These are phyloP conservation scores for Cornus kousa DNA, from an alignment of 148 eudicot species.

Conservation along the genomic window DNA sequence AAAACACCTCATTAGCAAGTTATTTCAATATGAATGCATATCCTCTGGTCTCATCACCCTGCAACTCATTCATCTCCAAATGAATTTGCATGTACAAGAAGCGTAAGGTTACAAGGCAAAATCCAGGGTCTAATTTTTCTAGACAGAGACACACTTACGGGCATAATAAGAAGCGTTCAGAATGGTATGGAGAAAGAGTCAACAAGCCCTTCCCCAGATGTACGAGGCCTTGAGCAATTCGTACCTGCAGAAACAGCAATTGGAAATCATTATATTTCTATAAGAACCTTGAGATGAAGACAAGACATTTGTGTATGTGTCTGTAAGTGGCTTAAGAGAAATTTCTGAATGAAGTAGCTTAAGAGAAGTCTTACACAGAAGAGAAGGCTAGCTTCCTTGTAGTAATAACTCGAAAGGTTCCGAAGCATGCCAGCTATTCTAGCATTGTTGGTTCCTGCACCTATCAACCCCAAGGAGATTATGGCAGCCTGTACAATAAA, in stretches of 20 bases:
- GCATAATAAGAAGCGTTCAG: slow-evolving; percentile 80
- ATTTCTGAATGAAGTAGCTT: not conserved
- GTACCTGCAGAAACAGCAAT: slow-evolving; percentile 57
- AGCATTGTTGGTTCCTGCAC: slow-evolving; percentile 98
- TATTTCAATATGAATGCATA: too few species aligned
- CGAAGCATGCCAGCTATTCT: slow-evolving; percentile 98
- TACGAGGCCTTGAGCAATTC: slow-evolving; percentile 95
- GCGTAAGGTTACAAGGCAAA: not conserved
- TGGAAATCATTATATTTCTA: not conserved
- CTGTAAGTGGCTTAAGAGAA: not conserved
- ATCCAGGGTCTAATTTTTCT: not conserved
- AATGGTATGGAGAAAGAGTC: slow-evolving; percentile 90
- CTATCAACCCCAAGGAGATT: slow-evolving; percentile 85
- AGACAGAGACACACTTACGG: slow-evolving; percentile 52
- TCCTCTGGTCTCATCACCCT: too few species aligned
- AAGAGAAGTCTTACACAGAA: slow-evolving; percentile 62
- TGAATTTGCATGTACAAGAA: too few species aligned
- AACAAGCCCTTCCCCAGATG: slow-evolving; percentile 93
- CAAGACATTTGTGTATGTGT: not conserved
- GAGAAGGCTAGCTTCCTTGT: slow-evolving; percentile 83
- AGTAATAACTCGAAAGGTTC: slow-evolving; percentile 87
- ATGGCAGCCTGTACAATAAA: slow-evolving; percentile 70
- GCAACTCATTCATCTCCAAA: too few species aligned
- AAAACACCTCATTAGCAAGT: too few species aligned
- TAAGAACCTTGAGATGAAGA: not conserved